These are phyloP conservation scores for Phaeolepiota aurea DNA, from an alignment of 768 basidiomycete species.

Conservation along the genomic window DNA sequence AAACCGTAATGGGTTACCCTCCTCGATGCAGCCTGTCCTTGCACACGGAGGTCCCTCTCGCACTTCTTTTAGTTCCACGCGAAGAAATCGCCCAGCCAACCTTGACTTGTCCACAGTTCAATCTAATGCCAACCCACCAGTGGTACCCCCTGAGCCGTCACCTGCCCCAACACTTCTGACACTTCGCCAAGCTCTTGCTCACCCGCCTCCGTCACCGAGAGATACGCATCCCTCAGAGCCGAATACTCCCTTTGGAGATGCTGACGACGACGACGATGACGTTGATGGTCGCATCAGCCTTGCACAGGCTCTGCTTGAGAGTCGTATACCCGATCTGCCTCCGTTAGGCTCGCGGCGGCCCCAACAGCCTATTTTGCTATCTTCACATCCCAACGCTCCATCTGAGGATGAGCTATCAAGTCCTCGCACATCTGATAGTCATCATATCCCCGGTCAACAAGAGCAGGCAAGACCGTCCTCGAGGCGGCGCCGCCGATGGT, in stretches of 20 bases:
- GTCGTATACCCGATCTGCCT: slow-evolving; percentile 67
- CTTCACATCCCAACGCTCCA: slow-evolving; percentile 26
- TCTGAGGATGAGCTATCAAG: slow-evolving; percentile 38
- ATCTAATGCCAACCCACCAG: slow-evolving; percentile 13
- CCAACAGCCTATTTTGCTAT: slow-evolving; percentile 62
- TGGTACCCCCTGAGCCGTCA: slow-evolving; percentile 42
- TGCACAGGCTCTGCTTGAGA: slow-evolving; percentile 69
- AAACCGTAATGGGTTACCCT: slow-evolving; percentile 15
- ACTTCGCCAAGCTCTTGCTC: slow-evolving; percentile 53
- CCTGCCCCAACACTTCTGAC: slow-evolving; percentile 57
- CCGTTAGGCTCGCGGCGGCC: slow-evolving; percentile 57
- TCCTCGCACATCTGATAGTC: slow-evolving; percentile 39
- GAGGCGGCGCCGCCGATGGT: slow-evolving; percentile 63
- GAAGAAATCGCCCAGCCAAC: slow-evolving; percentile 58
- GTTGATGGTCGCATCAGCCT: slow-evolving; percentile 62
- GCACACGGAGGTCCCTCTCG: slow-evolving; percentile 21
- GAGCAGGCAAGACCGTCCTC: slow-evolving; percentile 23
- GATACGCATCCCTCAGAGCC: slow-evolving; percentile 18
- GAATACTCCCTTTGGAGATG: slow-evolving; percentile 31
- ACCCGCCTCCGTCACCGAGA: slow-evolving; percentile 28
- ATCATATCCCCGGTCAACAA: slow-evolving; percentile 15
- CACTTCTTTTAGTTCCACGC: slow-evolving; percentile 18
- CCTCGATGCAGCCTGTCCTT: slow-evolving; percentile 16
- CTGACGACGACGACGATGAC: slow-evolving; percentile 56
- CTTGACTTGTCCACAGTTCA: slow-evolving; percentile 48